Evolutionary conservation across 2,329 filamentous ascomycete genomes (phyloP).

Genomic region (Apiospora saccharicola): DNA sequence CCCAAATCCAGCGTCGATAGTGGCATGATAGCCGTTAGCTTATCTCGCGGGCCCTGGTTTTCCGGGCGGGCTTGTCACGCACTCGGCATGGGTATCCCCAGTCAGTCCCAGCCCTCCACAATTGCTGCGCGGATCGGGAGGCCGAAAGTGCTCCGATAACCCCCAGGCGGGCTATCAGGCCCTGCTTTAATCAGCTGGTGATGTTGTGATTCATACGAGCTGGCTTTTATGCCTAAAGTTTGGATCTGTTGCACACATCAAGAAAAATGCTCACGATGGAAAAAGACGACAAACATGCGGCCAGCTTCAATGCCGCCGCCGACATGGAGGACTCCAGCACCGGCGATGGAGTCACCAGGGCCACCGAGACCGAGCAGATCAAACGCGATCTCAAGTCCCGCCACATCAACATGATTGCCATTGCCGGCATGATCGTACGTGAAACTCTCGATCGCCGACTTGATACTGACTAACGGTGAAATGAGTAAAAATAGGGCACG

Average conservation of each 20-base stretch:
- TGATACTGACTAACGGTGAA: background rate
- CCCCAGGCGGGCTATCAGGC: background rate
- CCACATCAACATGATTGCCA: constrained; percentile 56
- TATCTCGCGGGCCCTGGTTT: constrained; percentile 14
- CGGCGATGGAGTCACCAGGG: background rate
- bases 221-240: background rate
- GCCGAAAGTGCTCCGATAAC: background rate
- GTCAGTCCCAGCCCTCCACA: background rate
- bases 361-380: background rate
- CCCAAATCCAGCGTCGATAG: background rate
- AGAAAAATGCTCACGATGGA: background rate
- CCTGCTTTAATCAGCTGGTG: background rate
- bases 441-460: too few relatives aligned
- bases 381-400: constrained; percentile 48
- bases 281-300: background rate
- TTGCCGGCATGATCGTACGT: constrained; percentile 52
- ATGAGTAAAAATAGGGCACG: constrained; percentile 41
- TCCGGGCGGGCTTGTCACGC: background rate
- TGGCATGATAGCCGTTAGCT: constrained; percentile 7
- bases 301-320: background rate
- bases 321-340: background rate
- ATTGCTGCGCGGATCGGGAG: background rate
- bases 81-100: background rate
- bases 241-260: background rate
- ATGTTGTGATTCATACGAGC: background rate